These are phyloP conservation scores for Clonostachys rosea DNA, from an alignment of 2,329 filamentous ascomycete genomes.

Conservation along the genomic window DNA sequence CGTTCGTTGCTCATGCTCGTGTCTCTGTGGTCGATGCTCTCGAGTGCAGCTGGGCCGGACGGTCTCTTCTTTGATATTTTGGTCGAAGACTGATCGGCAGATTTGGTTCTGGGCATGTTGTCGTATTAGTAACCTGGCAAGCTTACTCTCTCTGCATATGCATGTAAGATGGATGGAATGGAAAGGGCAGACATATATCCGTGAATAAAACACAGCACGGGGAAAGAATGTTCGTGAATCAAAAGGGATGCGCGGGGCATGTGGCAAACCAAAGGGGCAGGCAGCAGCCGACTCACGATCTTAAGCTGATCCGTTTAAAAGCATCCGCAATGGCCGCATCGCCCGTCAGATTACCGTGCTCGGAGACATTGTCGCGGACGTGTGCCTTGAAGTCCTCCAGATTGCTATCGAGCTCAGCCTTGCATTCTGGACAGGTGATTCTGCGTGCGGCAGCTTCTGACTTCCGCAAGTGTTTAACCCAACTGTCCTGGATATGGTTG, in stretches of 20 bases:
- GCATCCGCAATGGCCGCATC: conserved; percentile 16
- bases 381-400: conserved; percentile 18
- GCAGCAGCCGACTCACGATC: neutral
- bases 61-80: neutral
- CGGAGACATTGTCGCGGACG: conserved; percentile 6
- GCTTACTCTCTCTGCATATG: neutral
- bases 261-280: neutral
- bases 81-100: neutral
- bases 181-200: neutral
- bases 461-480: conserved; percentile 1
- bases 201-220: neutral
- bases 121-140: neutral
- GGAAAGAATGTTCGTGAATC: neutral
- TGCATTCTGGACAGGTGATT: conserved; percentile 14
- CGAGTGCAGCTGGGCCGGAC: neutral
- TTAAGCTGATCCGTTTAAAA: conserved; percentile 12
- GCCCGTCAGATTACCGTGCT: conserved; percentile 11
- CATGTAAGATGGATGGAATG: neutral
- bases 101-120: neutral
- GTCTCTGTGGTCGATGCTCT: too few relatives aligned
- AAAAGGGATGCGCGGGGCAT: neutral
- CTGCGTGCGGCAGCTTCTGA: neutral
- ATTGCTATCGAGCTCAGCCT: conserved; percentile 10
- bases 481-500: neutral
- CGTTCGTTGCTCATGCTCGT: neutral